A percentile compares a stretch with the other conserved stretches of the same genome.
These are phyloP conservation scores for Coelastrella sp. DNA, from an alignment of 139 green algal species.

Conservation along the genomic window DNA sequence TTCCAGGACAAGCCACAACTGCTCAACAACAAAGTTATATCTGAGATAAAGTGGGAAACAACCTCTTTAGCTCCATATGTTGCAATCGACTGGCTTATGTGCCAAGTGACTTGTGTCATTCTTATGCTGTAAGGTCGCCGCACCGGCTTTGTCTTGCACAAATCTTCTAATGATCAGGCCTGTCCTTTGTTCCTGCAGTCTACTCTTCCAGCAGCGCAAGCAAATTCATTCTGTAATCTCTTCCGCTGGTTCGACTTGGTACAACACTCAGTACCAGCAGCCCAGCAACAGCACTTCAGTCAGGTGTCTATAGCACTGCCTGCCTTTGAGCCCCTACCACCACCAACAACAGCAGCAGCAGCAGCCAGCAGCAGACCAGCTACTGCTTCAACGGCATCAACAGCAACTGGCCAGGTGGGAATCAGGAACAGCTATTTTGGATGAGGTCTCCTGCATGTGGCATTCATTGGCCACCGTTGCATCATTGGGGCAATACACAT, in stretches of 20 bases:
- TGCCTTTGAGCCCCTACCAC: slow-evolving; percentile 51
- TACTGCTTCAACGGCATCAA: slow-evolving; percentile 4
- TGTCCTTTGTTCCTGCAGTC: slow-evolving; percentile 49
- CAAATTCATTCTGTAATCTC: slow-evolving; percentile 73
- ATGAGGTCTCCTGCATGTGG: not conserved
- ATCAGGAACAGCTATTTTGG: not conserved
- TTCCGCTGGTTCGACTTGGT: slow-evolving; percentile 76
- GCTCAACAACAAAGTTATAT: no score
- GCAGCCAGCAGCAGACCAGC: slow-evolving; percentile 28
- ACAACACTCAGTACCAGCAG: slow-evolving; percentile 32
- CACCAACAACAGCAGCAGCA: slow-evolving; percentile 39
- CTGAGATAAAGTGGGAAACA: no score
- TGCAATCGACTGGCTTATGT: not conserved
- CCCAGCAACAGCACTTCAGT: slow-evolving; percentile 17
- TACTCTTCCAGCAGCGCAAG: slow-evolving; percentile 78
- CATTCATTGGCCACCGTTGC: no score
- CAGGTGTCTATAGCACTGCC: slow-evolving; percentile 49
- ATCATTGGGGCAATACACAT: no score
- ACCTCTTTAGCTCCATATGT: not conserved
- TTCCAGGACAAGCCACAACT: no score
- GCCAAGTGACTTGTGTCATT: no score
- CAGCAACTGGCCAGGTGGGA: slow-evolving; percentile 1
- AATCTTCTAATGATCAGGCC: no score
- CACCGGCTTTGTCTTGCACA: no score
- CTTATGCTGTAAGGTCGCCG: no score